Base-by-base conservation (phyloP, 768 basidiomycete species). In the Rhodotorula paludigena region DNA sequence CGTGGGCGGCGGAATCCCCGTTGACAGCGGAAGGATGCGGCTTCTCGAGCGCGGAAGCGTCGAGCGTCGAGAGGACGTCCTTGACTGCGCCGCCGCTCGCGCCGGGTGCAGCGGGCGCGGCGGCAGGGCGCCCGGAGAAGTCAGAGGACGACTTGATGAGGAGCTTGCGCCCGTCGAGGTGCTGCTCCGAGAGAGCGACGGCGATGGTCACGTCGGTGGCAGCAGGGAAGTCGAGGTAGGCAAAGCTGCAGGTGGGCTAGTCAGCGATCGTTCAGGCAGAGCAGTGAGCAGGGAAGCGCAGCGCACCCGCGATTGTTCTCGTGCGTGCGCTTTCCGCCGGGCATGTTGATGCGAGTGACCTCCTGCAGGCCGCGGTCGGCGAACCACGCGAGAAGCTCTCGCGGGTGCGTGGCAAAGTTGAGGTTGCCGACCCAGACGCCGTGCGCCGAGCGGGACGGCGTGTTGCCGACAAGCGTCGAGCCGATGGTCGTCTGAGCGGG, bases 401-500 rank as follows among this genome's bases (percentile, higher is more conserved):
- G 85, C 63, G 83, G 80, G 1, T 87, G 89, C 58, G 94, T 97
- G 79, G 88, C 89, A 83, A 88, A 98, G 11, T 89, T 83, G 77
- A 98, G 77, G 79, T 98, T 98, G 48, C 94, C 94, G 38, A 97
- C 89, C 94, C 94, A 98, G 54, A 97, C 81, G 73, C 82, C 85
- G 78, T 84, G 84, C 56, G 73, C 67, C 21, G 78, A 63, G 28
- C 64, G 69, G 56, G 42, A 68, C 53, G 36, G 72, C 45, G 68
- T 74, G 69, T 53, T 77, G 75, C 52, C 80, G 73, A 32, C 74
- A 61, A 45, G 75, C 67, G 39, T 53, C 69, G 45, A 35, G 6
- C 64, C 71, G 38, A 63, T 65, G 39, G 48, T 57, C 20, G 55
- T 52, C 32, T 60, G 35, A 28, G 60, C 28, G 14, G 55, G 25